Evolutionary conservation across 495 filamentous ascomycete genomes (phyloP).

Genomic region (Xylaria venustula): DNA sequence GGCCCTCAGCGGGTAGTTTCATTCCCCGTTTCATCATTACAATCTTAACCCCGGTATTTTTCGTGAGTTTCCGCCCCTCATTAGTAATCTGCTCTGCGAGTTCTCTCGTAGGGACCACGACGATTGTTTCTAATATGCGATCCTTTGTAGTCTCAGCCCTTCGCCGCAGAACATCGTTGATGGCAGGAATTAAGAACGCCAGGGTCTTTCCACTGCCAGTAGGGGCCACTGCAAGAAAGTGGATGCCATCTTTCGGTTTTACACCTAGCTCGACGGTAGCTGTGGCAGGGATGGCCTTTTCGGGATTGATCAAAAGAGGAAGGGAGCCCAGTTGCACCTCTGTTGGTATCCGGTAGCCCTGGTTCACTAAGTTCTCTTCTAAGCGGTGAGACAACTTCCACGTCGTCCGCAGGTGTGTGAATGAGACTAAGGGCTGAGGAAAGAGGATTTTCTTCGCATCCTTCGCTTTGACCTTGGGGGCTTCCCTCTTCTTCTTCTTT

Average conservation of each 20-base stretch:
- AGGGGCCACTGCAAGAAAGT: slow-evolving; percentile 85
- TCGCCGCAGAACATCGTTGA: slow-evolving; percentile 66
- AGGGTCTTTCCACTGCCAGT: slow-evolving; percentile 98
- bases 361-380: slow-evolving; percentile 72
- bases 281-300: slow-evolving; percentile 37
- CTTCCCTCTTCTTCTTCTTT: slow-evolving; percentile 43
- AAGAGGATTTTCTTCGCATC: slow-evolving; percentile 58
- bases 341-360: slow-evolving; percentile 84
- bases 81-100: slow-evolving; percentile 90
- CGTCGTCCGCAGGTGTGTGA: slow-evolving; percentile 63
- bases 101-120: slow-evolving; percentile 91
- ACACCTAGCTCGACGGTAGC: slow-evolving; percentile 28
- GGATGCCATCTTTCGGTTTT: slow-evolving; percentile 38
- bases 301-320: slow-evolving; percentile 66
- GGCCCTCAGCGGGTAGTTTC: slow-evolving; percentile 55
- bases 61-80: slow-evolving; percentile 77
- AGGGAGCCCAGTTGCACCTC: slow-evolving; percentile 89
- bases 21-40: slow-evolving; percentile 83
- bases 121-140: slow-evolving; percentile 62
- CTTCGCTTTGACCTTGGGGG: slow-evolving; percentile 38
- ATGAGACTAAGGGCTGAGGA: slow-evolving; percentile 75
- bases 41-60: slow-evolving; percentile 76
- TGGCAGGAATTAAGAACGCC: slow-evolving; percentile 81
- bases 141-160: slow-evolving; percentile 40
- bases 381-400: slow-evolving; percentile 72